Base-by-base conservation (phyloP, 73 alveolate genomes). In the Effrenium voratum region DNA sequence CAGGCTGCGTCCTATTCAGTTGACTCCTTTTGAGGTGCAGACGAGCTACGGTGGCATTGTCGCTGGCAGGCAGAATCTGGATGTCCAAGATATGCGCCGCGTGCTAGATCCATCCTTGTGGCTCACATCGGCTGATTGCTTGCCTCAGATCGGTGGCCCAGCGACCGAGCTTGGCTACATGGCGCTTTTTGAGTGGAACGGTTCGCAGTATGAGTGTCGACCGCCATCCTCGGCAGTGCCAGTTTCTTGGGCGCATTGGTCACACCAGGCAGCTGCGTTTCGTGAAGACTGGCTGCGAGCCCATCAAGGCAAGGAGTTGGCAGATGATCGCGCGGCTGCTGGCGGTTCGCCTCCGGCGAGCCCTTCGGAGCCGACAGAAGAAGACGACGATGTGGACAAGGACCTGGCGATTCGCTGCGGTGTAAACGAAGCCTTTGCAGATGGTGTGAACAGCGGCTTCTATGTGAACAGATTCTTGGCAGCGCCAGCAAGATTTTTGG, bases 1-100 rank as follows among this genome's bases (percentile, higher is more conserved):
- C 5, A 26, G 91, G 91, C 1, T 46, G 43, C 44, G 44, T 68
- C 46, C 91, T n/a, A 46, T 79, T 5, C 90, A 43, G 26, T 26
- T 79, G 68, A 2, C 46, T 4, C 90, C 90, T 26, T 79, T 43
- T 70, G 90, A 79, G 26, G 13, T 32, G 46, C 90, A 79, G 45
- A 79, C 70, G 8, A 34, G 45, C 45, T 79, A 79, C 45, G 90
- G 90, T 24, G 90, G 90, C 40, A 28, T 47, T 6, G 90, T 79
- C 6, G 13, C 70, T 16, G 90, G 70, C 22, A 45, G 90, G 45
- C 93, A 50, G 76, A 83, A 52, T 55, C 24, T 83, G 16, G 93
- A 83, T 28, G 34, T 83, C 28, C 93, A 83, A 32, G 93, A 83
- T 79, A 50, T 83, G 93, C 93, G 93, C 1, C 77, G 93, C 12